phyloP scores from a whole-genome alignment of 225 moss, liverwort and hornwort genomes.

The Antitrichia curtipendula region DNA sequence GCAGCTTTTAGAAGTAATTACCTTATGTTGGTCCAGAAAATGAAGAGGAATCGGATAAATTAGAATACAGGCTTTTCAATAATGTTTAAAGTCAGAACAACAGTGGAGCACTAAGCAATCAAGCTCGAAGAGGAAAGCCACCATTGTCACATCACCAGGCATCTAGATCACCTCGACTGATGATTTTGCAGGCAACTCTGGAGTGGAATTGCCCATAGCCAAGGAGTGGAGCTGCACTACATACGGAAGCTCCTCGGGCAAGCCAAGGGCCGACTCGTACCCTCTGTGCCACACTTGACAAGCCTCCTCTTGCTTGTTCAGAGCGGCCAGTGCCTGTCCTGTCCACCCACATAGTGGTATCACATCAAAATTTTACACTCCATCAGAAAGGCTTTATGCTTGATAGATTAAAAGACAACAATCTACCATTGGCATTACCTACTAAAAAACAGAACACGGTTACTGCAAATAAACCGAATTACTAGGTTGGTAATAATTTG shows the following conservation, averaged over 20 bases:
- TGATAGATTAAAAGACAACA: not conserved
- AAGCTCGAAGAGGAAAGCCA: not conserved
- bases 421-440: not conserved
- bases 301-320: constrained; percentile 60
- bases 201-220: constrained; percentile 13
- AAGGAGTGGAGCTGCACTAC: constrained; percentile 64
- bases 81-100: not conserved
- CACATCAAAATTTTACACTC: constrained; percentile 13
- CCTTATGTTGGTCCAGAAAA: not conserved
- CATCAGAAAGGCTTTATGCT: not conserved
- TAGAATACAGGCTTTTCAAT: not conserved
- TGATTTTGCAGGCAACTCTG: constrained; percentile 4
- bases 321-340: constrained; percentile 71
- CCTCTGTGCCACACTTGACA: constrained; percentile 58
- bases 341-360: constrained; percentile 5
- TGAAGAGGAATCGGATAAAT: not conserved
- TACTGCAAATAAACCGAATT: not conserved
- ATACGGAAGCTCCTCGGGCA: constrained; percentile 57
- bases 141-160: not conserved
- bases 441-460: not conserved
- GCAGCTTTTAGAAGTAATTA: not conserved
- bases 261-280: constrained; percentile 55
- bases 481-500: not conserved
- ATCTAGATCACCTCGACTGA: constrained; percentile 10
- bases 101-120: not conserved